Conservation (phyloP, 345 rosid species). For the Tarenaya hassleriana region DNA sequence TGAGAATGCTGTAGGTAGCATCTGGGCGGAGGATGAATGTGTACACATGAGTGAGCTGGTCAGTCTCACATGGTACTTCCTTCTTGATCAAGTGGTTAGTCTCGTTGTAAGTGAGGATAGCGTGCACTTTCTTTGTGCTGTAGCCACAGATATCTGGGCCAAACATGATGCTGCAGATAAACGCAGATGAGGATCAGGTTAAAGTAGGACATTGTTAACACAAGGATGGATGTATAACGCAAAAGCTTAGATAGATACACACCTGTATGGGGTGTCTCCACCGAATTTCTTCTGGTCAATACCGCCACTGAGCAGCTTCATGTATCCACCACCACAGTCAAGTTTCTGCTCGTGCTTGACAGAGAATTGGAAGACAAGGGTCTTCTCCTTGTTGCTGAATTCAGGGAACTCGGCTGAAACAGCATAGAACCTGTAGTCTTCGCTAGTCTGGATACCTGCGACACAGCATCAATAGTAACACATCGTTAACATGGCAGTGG, state of each 20-base stretch:
- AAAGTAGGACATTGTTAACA: neutral
- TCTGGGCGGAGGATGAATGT: conserved; percentile 87
- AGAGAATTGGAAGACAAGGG: conserved; percentile 88
- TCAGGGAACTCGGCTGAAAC: conserved; percentile 91
- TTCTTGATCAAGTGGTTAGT: conserved; percentile 87
- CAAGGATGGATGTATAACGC: neutral
- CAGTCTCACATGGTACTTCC: conserved; percentile 98
- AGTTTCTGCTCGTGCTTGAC: conserved; percentile 99
- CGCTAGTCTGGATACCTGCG: conserved; percentile 94
- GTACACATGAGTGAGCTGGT: conserved; percentile 92
- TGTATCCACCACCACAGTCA: conserved; percentile 99
- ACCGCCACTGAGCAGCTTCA: conserved; percentile 87
- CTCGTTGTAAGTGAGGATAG: conserved; percentile 78
- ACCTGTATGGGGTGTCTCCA: conserved; percentile 96
- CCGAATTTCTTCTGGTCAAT: conserved; percentile 95
- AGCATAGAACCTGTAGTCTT: conserved; percentile 95
- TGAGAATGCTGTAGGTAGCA: conserved; percentile 85
- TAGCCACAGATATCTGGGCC: conserved; percentile 98
- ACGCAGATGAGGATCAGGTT: neutral
- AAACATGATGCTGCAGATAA: conserved; percentile 85
- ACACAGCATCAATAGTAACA: conserved; percentile 1
- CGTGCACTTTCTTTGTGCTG: conserved; percentile 98
- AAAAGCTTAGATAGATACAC: neutral
- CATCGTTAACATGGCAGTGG: conserved; percentile 1
- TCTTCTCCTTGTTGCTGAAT: conserved; percentile 85